These are phyloP conservation scores for Aureobasidium melanogenum DNA, from an alignment of 2,329 filamentous ascomycete species.

Conservation along the genomic window DNA sequence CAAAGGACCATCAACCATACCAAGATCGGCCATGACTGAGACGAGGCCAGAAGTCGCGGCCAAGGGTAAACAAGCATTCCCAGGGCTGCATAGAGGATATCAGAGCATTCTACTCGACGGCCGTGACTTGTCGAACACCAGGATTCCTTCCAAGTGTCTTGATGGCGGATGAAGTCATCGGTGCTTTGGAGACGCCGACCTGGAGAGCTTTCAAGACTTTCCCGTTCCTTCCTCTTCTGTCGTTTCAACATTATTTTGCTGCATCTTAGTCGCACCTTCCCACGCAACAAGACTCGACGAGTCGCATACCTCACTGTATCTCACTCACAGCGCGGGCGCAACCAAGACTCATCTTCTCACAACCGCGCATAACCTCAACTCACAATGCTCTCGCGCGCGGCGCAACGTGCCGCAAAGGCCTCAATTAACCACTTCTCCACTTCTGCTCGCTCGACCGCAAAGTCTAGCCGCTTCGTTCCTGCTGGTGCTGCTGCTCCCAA, in stretches of 20 bases:
- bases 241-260: background rate
- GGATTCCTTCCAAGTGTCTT: background rate
- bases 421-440: constrained; percentile 13
- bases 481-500: constrained; percentile 13
- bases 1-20: background rate
- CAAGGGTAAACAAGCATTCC: constrained; percentile 6
- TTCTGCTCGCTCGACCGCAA: constrained; percentile 12
- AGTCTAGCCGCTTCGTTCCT: constrained; percentile 7
- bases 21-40: background rate
- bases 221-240: background rate
- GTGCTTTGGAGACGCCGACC: constrained; percentile 3
- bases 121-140: background rate
- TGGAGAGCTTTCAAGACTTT: constrained; percentile 3
- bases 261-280: background rate
- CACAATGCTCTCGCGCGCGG: constrained; percentile 26
- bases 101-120: constrained; percentile 19
- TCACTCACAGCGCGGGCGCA: background rate
- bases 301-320: background rate
- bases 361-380: background rate
- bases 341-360: background rate
- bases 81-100: constrained; percentile 9
- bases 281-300: background rate
- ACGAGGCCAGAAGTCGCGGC: background rate
- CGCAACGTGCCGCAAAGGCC: constrained; percentile 18
- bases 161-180: background rate